These are phyloP conservation scores for Botrytis tulipae DNA, from an alignment of 2,329 filamentous ascomycete species.

Conservation along the genomic window DNA sequence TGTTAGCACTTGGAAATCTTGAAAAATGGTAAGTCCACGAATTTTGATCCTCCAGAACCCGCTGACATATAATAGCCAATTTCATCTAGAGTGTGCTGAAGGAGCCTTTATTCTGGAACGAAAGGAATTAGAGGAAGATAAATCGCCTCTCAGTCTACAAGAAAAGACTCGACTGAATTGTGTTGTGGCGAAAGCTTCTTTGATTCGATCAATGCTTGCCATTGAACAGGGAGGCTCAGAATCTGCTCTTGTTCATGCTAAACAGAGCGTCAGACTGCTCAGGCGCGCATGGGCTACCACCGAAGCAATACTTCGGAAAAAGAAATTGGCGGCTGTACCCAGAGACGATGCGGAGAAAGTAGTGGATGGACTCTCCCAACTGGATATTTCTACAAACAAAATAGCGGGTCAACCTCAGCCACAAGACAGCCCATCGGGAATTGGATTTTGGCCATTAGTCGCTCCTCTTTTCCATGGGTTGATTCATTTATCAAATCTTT, in stretches of 20 bases:
- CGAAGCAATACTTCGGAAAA: constrained; percentile 32
- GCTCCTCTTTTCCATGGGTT: constrained; percentile 70
- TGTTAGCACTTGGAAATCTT: constrained; percentile 63
- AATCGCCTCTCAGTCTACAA: constrained; percentile 24
- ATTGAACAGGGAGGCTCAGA: constrained; percentile 51
- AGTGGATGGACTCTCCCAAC: constrained; percentile 37
- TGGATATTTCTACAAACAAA: constrained; percentile 40
- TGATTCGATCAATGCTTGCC: constrained; percentile 39
- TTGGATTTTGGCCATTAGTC: constrained; percentile 78
- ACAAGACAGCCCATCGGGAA: constrained; percentile 48
- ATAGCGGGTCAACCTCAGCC: constrained; percentile 41
- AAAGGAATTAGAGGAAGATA: constrained; percentile 23
- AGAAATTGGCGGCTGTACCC: constrained; percentile 1
- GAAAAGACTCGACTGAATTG: constrained; percentile 33
- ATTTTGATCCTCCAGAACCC: neutral
- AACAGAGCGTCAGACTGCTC: constrained; percentile 53
- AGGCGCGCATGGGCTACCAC: constrained; percentile 42
- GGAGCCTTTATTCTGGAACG: constrained; percentile 32
- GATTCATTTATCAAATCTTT: constrained; percentile 72
- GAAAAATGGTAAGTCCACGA: constrained; percentile 54
- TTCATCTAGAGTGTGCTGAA: constrained; percentile 34
- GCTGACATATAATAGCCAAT: constrained; percentile 34
- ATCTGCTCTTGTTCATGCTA: constrained; percentile 56
- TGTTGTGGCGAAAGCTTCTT: constrained; percentile 40
- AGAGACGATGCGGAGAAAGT: constrained; percentile 32